These are phyloP conservation scores for Trichoderma sp. DNA, from an alignment of 2,329 filamentous ascomycete species.

Conservation along the genomic window DNA sequence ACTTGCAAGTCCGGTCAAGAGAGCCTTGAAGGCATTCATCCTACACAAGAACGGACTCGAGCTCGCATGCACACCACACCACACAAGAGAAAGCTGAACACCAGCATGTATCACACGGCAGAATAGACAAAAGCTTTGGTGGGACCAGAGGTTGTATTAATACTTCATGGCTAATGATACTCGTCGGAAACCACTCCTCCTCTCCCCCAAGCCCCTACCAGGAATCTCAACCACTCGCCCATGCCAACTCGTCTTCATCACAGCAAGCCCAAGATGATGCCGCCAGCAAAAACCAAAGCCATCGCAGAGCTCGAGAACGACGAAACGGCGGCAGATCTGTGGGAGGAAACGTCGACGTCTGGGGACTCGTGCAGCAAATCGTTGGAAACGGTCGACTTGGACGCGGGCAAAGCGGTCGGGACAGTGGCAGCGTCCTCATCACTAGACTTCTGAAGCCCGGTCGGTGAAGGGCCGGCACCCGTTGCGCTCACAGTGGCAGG, in stretches of 20 bases:
- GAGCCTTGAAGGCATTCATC: too few species aligned
- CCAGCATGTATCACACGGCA: too few species aligned
- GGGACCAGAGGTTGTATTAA: too few species aligned
- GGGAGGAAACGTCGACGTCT: conserved; percentile 13
- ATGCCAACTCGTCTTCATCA: conserved; percentile 27
- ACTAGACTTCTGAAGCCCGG: not conserved
- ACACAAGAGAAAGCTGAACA: too few species aligned
- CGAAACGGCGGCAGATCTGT: conserved; percentile 33
- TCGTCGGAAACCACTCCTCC: too few species aligned
- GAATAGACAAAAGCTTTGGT: too few species aligned
- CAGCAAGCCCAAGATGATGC: conserved; percentile 37
- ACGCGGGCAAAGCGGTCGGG: not conserved
- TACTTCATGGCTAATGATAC: too few species aligned
- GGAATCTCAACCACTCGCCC: not conserved
- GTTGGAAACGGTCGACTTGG: not conserved
- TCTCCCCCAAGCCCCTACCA: not conserved
- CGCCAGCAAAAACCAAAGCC: conserved; percentile 36
- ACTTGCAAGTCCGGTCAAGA: too few species aligned
- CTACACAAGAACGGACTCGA: too few species aligned
- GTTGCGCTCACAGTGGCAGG: not conserved
- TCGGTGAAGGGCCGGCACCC: too few species aligned
- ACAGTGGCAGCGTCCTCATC: not conserved
- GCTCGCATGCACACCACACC: too few species aligned
- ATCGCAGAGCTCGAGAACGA: conserved; percentile 36
- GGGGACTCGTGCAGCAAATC: not conserved